Evolutionary conservation across 106 monocot species (phyloP).

Genomic region (Phalaenopsis aphrodite): DNA sequence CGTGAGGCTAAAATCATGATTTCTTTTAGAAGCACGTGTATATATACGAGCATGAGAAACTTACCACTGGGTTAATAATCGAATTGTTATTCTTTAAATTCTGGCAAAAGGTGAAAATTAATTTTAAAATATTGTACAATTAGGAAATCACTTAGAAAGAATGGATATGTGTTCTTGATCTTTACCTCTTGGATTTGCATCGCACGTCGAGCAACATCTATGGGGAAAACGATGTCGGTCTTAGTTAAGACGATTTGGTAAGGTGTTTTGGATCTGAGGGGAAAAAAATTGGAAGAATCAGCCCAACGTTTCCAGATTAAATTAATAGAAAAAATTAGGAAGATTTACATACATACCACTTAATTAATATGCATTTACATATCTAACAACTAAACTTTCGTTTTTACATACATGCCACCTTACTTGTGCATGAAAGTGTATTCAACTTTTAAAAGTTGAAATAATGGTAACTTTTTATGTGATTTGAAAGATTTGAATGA

Average conservation of each 20-base stretch:
- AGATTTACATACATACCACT: too few species aligned
- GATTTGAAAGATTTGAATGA: too few species aligned
- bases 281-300: not conserved
- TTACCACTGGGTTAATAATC: slow-evolving; percentile 72
- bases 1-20: too few species aligned
- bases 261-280: slow-evolving; percentile 66
- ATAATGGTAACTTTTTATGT: too few species aligned
- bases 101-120: slow-evolving; percentile 30
- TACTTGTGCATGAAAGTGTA: too few species aligned
- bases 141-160: not conserved
- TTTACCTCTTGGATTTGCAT: slow-evolving; percentile 95
- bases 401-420: too few species aligned
- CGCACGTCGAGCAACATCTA: slow-evolving; percentile 96
- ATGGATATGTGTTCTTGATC: not conserved
- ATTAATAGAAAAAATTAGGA: too few species aligned
- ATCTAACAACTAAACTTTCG: too few species aligned
- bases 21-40: not conserved
- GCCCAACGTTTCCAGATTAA: too few species aligned
- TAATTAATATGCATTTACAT: too few species aligned
- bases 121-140: not conserved
- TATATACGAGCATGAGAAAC: slow-evolving; percentile 1
- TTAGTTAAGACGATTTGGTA: slow-evolving; percentile 94
- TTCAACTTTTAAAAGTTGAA: too few species aligned
- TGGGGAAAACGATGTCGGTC: slow-evolving; percentile 83
- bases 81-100: slow-evolving; percentile 67